Percentiles rank a stretch among this genome's conserved stretches.
These are phyloP conservation scores for Xylariaceae sp. DNA, from an alignment of 2,329 filamentous ascomycete species.

Conservation along the genomic window DNA sequence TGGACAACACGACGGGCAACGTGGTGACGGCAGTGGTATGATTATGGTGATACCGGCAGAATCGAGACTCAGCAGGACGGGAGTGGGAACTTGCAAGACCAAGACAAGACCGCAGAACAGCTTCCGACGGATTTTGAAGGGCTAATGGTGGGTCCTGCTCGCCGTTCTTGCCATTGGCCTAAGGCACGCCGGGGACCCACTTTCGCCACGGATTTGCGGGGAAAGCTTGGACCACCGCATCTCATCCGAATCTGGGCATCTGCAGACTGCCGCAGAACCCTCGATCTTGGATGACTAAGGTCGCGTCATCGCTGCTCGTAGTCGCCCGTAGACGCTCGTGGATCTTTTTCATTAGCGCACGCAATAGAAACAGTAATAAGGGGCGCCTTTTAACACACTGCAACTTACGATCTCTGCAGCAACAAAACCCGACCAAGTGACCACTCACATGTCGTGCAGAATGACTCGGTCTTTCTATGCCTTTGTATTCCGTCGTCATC, in stretches of 20 bases:
- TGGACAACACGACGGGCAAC: constrained; percentile 8
- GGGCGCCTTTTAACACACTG: too few species aligned
- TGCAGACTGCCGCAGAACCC: neutral
- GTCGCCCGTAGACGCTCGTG: neutral
- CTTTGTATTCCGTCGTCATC: too few species aligned
- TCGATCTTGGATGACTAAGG: neutral
- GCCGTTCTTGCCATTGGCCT: neutral
- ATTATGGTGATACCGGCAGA: constrained; percentile 4
- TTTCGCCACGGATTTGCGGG: neutral
- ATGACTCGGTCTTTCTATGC: too few species aligned
- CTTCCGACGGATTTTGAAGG: neutral
- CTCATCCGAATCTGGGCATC: neutral
- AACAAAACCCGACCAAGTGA: too few species aligned
- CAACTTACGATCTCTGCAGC: too few species aligned
- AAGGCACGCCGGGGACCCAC: neutral
- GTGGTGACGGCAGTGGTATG: constrained; percentile 12
- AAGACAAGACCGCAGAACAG: neutral
- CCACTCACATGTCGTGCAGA: too few species aligned
- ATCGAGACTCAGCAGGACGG: neutral
- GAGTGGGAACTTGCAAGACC: neutral
- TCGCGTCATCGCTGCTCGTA: neutral
- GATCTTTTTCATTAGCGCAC: too few species aligned
- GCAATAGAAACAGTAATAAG: too few species aligned
- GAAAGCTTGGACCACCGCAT: neutral
- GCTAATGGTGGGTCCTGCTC: neutral